Conservation (phyloP, 1,139 yeast species). For the Saccharomyces hybrid region DNA sequence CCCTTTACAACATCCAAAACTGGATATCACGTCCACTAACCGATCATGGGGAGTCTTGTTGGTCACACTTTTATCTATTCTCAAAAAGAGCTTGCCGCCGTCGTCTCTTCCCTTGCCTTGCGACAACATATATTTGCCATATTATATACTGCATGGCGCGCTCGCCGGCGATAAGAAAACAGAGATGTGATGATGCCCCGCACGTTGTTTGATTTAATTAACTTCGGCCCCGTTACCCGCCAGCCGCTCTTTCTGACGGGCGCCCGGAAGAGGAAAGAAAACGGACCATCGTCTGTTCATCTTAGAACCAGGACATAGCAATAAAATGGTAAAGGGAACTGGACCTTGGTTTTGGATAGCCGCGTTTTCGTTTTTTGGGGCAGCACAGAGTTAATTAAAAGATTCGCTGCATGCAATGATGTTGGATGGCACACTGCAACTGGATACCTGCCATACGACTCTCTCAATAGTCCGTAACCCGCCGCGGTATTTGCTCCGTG, state of each 20-base stretch:
- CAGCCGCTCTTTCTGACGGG: not conserved
- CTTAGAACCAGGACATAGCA: not conserved
- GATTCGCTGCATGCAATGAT: not conserved
- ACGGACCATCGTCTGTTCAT: not conserved
- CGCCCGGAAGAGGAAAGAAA: not conserved
- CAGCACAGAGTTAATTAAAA: not conserved
- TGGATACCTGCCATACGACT: not conserved
- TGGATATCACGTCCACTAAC: not conserved
- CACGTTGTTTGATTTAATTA: not conserved
- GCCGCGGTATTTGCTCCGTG: not conserved
- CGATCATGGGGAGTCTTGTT: not conserved
- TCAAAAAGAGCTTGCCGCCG: not conserved
- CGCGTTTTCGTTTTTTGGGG: not conserved
- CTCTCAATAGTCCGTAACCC: not conserved
- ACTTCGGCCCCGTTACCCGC: not conserved
- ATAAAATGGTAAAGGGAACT: too few relatives aligned
- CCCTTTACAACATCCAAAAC: not conserved
- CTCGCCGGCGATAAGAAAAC: not conserved
- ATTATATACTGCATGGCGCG: not conserved
- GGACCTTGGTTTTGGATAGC: not conserved
- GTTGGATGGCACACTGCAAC: not conserved
- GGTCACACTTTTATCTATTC: not conserved
- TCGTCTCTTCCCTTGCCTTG: not conserved
- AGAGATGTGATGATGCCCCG: not conserved
- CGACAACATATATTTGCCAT: not conserved